Conservation (phyloP, 1,139 yeast genomes). For the Hansenula sp. region DNA sequence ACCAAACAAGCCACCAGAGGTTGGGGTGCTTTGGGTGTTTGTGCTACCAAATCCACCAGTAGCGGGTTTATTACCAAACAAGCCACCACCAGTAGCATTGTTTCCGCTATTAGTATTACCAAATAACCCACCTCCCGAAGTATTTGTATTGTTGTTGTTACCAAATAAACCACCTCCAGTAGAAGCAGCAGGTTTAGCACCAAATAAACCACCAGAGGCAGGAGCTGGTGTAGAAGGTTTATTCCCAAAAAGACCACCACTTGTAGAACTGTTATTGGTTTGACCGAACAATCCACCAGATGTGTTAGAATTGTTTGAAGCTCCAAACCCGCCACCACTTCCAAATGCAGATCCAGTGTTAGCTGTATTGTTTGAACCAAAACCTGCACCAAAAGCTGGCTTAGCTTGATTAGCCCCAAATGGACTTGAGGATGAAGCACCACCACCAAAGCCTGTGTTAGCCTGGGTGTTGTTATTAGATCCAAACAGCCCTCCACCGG, state of each 20-base stretch:
- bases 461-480: conserved; percentile 4
- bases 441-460: conserved; percentile 14
- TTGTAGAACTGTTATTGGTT: conserved; percentile 8
- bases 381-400: conserved; percentile 12
- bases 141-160: conserved; percentile 9
- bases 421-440: conserved; percentile 24
- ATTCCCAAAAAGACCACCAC: conserved; percentile 39
- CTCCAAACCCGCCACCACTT: conserved; percentile 6
- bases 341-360: conserved; percentile 13
- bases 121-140: conserved; percentile 3
- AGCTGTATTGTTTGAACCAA: conserved; percentile 22
- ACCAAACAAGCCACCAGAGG: conserved; percentile 27
- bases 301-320: conserved; percentile 5
- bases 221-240: conserved; percentile 23
- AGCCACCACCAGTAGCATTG: conserved; percentile 6
- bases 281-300: conserved; percentile 22
- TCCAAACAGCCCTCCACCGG: conserved; percentile 22
- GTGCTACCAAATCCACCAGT: not conserved
- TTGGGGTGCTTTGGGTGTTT: conserved; percentile 6
- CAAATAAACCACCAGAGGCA: conserved; percentile 31
- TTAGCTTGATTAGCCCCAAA: conserved; percentile 21
- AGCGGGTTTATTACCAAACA: conserved; percentile 22
- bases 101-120: conserved; percentile 3
- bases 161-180: conserved; percentile 25
- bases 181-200: conserved; percentile 15